Base-by-base conservation (phyloP, 1,284 basidiomycete genomes). In the Xanthoconium separans region DNA sequence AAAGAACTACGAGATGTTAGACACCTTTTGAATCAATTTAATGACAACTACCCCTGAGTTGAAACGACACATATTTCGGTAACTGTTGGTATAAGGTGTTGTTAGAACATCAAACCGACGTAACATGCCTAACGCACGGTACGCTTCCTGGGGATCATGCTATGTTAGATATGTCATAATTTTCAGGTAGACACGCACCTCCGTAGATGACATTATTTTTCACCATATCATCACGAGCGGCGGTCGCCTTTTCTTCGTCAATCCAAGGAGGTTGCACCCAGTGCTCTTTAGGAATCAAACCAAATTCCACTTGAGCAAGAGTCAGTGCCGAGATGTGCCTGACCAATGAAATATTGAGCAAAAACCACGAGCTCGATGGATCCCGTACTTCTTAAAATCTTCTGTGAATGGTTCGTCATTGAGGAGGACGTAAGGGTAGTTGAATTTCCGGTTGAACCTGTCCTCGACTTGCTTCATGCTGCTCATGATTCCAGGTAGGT, bases 51-150 rank as follows among this genome's bases (percentile, higher is more conserved):
- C 93, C 34, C 94, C 94, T 51, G 91, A 93, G 71, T 97, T 94
- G 77, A 88, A 98, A 20, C 96, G 85, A 69, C 95, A 97, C 93
- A 96, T 92, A 59, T 93, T 91, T 48, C 89, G 85, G 65, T 93
- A 93, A 37, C 85, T 85, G 59, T 46, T 5, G 20, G 12, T 37
- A 51, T 44, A 47, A 12, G 12, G 46, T 46, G 42, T 13, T n/a
- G 29, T 60, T 7, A 57, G 55, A 18, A 45, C 47, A 54, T 53
- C 29, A 39, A 50, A 36, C 18, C 41, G n/a, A 39, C 29, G 37
- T 8, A 33, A 47, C 45, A 53, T 24, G 29, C 3, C 16, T 46
- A 7, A 74, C 83, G 59, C 71, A 89, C 78, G 85, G 77, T 15
- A 88, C 77, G 61, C 85, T 88, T 51, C 84, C 85, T 84, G 59